Evolutionary conservation across 139 green algal genomes (phyloP).

Genomic region (Ettlia oleoabundans): DNA sequence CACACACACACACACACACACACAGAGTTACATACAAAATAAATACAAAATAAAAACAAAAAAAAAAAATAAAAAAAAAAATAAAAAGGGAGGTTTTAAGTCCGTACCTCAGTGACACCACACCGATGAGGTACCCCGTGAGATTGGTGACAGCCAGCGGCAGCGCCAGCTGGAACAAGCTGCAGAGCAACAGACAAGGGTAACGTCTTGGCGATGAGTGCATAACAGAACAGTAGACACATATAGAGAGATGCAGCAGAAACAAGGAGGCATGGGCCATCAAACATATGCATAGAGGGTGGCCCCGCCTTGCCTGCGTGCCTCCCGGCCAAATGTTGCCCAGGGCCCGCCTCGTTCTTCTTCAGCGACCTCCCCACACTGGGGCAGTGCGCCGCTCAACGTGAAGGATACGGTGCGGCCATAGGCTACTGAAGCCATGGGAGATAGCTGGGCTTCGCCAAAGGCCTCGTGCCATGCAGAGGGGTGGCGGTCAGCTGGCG

Average conservation of each 20-base stretch:
- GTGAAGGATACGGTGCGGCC: background rate
- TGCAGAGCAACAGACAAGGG: background rate
- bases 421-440: background rate
- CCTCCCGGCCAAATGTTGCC: background rate
- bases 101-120: conserved; percentile 1
- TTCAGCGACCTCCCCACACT: background rate
- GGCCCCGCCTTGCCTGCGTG: background rate
- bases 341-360: background rate
- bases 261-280: background rate
- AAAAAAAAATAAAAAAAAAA: too few species aligned
- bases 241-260: background rate
- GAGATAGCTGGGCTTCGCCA: background rate
- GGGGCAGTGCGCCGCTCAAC: too few species aligned
- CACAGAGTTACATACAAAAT: too few species aligned
- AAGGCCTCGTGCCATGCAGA: background rate
- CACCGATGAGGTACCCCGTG: background rate
- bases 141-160: conserved; percentile 14
- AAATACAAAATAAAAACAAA: too few species aligned
- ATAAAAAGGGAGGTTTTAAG: too few species aligned
- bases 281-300: background rate
- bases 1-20: too few species aligned
- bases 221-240: background rate
- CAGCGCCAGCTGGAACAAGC: background rate
- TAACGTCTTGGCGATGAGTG: background rate
- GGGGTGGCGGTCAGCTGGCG: background rate